Evolutionary conservation across 2,329 filamentous ascomycete species (phyloP).

Genomic region (Ophiocordyceps camponoti-floridani): DNA sequence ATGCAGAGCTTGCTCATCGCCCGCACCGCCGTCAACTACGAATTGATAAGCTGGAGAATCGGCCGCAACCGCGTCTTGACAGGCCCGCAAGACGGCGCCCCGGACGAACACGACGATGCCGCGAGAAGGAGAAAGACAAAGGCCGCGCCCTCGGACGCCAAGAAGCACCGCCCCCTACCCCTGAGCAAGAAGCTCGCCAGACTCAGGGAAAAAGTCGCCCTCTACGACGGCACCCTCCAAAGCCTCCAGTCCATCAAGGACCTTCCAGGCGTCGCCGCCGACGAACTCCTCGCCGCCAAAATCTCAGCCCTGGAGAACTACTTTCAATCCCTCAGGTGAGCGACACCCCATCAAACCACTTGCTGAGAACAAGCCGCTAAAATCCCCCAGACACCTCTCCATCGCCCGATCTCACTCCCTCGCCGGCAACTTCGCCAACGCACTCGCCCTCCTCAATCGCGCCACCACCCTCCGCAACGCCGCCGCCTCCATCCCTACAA

Average conservation of each 20-base stretch:
- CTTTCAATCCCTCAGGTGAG: slow-evolving; percentile 75
- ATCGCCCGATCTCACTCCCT: slow-evolving; percentile 73
- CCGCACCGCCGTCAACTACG: slow-evolving; percentile 83
- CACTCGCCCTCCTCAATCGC: slow-evolving; percentile 68
- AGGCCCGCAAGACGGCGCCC: slow-evolving; percentile 62
- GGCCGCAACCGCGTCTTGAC: slow-evolving; percentile 81
- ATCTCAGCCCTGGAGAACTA: slow-evolving; percentile 66
- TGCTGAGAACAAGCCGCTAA: neutral
- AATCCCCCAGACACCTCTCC: slow-evolving; percentile 46
- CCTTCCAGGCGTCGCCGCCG: slow-evolving; percentile 75
- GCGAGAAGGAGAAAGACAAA: slow-evolving; percentile 29
- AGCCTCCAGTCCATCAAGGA: slow-evolving; percentile 83
- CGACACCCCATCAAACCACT: neutral
- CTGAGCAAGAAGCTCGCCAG: slow-evolving; percentile 60
- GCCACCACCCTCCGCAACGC: slow-evolving; percentile 45
- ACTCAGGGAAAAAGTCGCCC: slow-evolving; percentile 68
- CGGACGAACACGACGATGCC: slow-evolving; percentile 29
- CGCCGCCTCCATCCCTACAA: slow-evolving; percentile 29
- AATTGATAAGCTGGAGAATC: slow-evolving; percentile 85
- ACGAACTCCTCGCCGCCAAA: slow-evolving; percentile 56
- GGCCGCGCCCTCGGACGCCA: slow-evolving; percentile 18
- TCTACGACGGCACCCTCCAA: slow-evolving; percentile 83
- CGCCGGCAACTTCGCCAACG: slow-evolving; percentile 53
- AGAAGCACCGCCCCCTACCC: slow-evolving; percentile 40
- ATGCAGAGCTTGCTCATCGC: slow-evolving; percentile 92